phyloP scores from a whole-genome alignment of 441 rosid species.

The Heliophila coronopifolia region DNA sequence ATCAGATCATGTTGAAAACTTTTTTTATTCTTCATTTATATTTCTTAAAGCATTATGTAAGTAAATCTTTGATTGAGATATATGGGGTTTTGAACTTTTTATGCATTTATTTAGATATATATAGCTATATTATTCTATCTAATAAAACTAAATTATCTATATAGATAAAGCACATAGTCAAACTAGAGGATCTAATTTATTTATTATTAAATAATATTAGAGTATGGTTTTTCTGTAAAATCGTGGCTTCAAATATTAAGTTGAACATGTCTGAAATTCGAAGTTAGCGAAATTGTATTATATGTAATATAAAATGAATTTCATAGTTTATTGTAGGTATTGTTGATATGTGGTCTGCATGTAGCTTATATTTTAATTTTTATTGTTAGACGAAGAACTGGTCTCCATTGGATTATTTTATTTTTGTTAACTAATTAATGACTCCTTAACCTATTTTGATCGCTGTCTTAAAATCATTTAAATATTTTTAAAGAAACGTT shows the following conservation, averaged over 20 bases:
- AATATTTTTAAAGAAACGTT: too few relatives aligned
- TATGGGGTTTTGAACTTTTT: background rate
- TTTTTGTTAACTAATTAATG: too few relatives aligned
- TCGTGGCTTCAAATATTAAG: constrained; percentile 29
- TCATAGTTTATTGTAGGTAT: constrained; percentile 4
- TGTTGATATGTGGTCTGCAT: constrained; percentile 25
- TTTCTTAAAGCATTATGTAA: too few relatives aligned
- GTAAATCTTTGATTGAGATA: background rate
- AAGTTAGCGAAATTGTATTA: background rate
- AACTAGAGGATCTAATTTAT: background rate
- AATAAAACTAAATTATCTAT: too few relatives aligned
- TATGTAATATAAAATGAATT: background rate
- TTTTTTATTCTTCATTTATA: too few relatives aligned
- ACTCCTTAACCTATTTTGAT: background rate
- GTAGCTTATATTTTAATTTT: constrained; percentile 20
- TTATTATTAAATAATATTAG: background rate
- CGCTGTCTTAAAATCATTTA: background rate
- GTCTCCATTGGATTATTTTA: background rate
- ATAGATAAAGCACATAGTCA: constrained; percentile 23
- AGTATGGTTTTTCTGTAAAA: background rate
- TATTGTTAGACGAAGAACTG: background rate
- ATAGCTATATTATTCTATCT: too few relatives aligned
- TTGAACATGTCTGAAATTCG: constrained; percentile 21
- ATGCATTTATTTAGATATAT: background rate
- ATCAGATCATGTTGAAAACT: too few relatives aligned